These are phyloP conservation scores for Teratosphaeria viscida DNA, from an alignment of 2,329 filamentous ascomycete genomes.

Conservation along the genomic window DNA sequence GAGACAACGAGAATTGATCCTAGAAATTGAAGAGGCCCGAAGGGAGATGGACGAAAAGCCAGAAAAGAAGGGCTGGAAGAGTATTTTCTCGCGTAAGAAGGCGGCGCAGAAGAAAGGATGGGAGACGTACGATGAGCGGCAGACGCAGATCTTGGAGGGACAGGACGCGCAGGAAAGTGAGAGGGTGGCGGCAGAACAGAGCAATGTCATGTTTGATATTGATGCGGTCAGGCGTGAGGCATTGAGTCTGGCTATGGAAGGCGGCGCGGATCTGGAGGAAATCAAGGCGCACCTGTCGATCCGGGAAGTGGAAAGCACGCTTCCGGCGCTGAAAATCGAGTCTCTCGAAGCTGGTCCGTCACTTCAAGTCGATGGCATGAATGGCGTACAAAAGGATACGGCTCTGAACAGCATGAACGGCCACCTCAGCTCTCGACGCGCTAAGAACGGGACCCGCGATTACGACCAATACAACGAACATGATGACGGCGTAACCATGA, in stretches of 20 bases:
- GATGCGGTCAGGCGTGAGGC: slow-evolving; percentile 67
- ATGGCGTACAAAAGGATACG: slow-evolving; percentile 1
- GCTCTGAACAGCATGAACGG: slow-evolving; percentile 1
- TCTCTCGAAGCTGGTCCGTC: not conserved
- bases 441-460: slow-evolving; percentile 5
- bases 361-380: not conserved
- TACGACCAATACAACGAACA: slow-evolving; percentile 26
- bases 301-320: slow-evolving; percentile 67
- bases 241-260: slow-evolving; percentile 67
- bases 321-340: slow-evolving; percentile 78
- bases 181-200: slow-evolving; percentile 32
- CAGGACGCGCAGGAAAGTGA: slow-evolving; percentile 38
- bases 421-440: slow-evolving; percentile 1
- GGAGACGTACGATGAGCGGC: slow-evolving; percentile 79
- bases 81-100: slow-evolving; percentile 76
- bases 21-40: slow-evolving; percentile 84
- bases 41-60: slow-evolving; percentile 74
- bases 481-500: slow-evolving; percentile 38
- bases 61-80: slow-evolving; percentile 56
- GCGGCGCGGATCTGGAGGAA: slow-evolving; percentile 59
- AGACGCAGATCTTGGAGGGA: slow-evolving; percentile 29
- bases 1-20: slow-evolving; percentile 84
- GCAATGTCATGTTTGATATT: slow-evolving; percentile 75
- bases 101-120: slow-evolving; percentile 69
- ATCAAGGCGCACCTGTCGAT: slow-evolving; percentile 51